These are phyloP conservation scores for Thelonectria blattea DNA, from an alignment of 2,329 filamentous ascomycete species.

Conservation along the genomic window DNA sequence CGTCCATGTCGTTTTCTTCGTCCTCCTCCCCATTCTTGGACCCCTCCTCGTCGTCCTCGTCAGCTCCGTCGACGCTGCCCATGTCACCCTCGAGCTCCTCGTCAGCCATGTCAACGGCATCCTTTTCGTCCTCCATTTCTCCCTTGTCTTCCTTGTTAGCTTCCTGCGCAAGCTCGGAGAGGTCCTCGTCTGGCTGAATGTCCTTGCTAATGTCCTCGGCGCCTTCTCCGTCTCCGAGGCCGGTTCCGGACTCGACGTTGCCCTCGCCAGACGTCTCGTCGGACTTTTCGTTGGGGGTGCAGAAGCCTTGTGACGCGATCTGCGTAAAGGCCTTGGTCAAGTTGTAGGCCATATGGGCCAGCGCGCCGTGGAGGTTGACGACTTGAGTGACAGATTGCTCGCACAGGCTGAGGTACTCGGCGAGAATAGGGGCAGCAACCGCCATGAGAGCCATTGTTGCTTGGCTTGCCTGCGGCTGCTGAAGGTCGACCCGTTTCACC, in stretches of 20 bases:
- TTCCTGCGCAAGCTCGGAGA: conserved; percentile 89
- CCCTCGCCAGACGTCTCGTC: conserved; percentile 74
- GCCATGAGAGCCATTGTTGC: conserved; percentile 42
- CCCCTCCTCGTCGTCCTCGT: conserved; percentile 62
- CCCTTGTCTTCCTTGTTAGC: conserved; percentile 68
- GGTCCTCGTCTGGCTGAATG: conserved; percentile 89
- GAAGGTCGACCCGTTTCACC: conserved; percentile 43
- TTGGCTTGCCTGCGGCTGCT: conserved; percentile 34
- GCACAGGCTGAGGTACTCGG: conserved; percentile 72
- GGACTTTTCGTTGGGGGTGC: conserved; percentile 82
- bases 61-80: conserved; percentile 67
- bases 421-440: conserved; percentile 68
- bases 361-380: conserved; percentile 69
- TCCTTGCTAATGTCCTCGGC: conserved; percentile 99
- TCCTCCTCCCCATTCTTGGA: conserved; percentile 68
- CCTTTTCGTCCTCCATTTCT: conserved; percentile 79
- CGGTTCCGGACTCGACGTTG: conserved; percentile 88
- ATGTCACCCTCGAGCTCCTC: conserved; percentile 90
- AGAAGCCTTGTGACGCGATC: conserved; percentile 86
- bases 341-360: conserved; percentile 75
- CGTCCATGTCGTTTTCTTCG: conserved; percentile 78
- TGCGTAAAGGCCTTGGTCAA: conserved; percentile 80
- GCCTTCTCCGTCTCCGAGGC: conserved; percentile 92
- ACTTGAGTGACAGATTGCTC: conserved; percentile 64
- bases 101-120: conserved; percentile 90